Base-by-base conservation (phyloP, 768 basidiomycete genomes). In the Russula sp. region DNA sequence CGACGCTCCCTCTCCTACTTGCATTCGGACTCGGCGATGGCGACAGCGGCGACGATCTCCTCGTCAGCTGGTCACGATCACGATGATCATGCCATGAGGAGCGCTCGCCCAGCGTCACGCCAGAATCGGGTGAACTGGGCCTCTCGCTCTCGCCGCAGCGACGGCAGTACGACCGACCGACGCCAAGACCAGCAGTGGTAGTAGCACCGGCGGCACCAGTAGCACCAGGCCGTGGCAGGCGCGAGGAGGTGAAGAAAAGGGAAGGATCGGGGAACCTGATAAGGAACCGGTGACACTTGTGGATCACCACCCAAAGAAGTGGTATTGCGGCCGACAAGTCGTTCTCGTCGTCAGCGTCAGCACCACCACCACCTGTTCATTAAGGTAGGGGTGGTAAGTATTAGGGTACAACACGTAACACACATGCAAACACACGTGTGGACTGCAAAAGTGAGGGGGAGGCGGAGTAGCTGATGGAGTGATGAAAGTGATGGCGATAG, bases 201-300 rank as follows among this genome's bases (percentile, higher is more conserved):
- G 25, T 29, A 29, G 2, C 25, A 29, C n/a, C n/a, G n/a, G n/a
- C n/a, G n/a, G 25, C 25, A 3, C 25, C 25, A 29, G 25, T 29
- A 29, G 25, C 25, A 29, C 25, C 25, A 29, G 3, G 25, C 25
- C 25, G 25, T 2, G 25, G 25, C 3, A 3, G 25, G 2, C 25
- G 25, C 25, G 25, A 29, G 25, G 25, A 29, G 25, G 55, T 61
- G 67, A 65, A 83, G 22, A 86, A 69, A 18, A 77, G 72, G 22
- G 81, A 83, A 0, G 84, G 85, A 65, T 88, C 84, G 13, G 79
- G 75, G 68, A 81, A 81, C 34, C 72, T 71, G 34, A 76, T 64
- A 57, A 85, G 75, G 65, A 86, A 84, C 18, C 82, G 79, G 70
- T 84, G 82, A 70, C 83, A 86, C 70, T 86, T 84, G 66, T 86